Evolutionary conservation across 768 basidiomycete genomes (phyloP).

Genomic region (Auriscalpium vulgare): DNA sequence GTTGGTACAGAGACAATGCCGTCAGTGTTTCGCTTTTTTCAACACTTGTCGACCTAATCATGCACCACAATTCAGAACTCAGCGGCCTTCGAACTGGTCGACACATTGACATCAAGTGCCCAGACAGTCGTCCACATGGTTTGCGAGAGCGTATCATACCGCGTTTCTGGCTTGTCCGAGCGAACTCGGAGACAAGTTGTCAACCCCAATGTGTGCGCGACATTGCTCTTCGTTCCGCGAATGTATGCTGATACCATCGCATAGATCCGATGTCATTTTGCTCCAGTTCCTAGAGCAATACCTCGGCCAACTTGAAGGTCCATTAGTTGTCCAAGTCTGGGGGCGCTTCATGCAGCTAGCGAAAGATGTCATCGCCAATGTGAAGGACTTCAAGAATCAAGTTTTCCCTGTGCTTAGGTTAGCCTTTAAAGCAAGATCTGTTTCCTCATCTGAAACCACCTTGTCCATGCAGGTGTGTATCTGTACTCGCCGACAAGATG

Average conservation of each 20-base stretch:
- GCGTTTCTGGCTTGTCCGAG: slow-evolving; percentile 49
- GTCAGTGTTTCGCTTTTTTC: slow-evolving; percentile 25
- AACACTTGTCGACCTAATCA: too few relatives aligned
- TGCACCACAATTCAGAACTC: slow-evolving; percentile 5
- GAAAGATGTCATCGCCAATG: slow-evolving; percentile 63
- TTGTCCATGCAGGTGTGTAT: slow-evolving; percentile 51
- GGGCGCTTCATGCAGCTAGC: slow-evolving; percentile 64
- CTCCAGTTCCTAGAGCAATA: slow-evolving; percentile 90
- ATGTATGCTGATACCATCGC: background rate
- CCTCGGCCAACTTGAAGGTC: slow-evolving; percentile 74
- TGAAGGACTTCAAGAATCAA: slow-evolving; percentile 63
- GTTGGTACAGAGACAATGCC: slow-evolving; percentile 59
- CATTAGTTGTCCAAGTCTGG: slow-evolving; percentile 93
- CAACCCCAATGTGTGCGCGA: slow-evolving; percentile 60
- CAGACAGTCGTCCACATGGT: slow-evolving; percentile 84
- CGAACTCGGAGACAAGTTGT: slow-evolving; percentile 50
- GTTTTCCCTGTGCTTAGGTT: slow-evolving; percentile 70
- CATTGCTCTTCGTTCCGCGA: background rate
- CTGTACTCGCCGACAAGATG: slow-evolving; percentile 74
- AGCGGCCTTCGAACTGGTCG: slow-evolving; percentile 74
- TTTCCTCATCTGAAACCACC: background rate
- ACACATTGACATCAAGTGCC: slow-evolving; percentile 75
- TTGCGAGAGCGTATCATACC: slow-evolving; percentile 70
- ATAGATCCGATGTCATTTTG: slow-evolving; percentile 60
- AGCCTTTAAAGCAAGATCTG: background rate